phyloP scores from a whole-genome alignment of 2,329 filamentous ascomycete species.

The Thielaviopsis musarum region DNA sequence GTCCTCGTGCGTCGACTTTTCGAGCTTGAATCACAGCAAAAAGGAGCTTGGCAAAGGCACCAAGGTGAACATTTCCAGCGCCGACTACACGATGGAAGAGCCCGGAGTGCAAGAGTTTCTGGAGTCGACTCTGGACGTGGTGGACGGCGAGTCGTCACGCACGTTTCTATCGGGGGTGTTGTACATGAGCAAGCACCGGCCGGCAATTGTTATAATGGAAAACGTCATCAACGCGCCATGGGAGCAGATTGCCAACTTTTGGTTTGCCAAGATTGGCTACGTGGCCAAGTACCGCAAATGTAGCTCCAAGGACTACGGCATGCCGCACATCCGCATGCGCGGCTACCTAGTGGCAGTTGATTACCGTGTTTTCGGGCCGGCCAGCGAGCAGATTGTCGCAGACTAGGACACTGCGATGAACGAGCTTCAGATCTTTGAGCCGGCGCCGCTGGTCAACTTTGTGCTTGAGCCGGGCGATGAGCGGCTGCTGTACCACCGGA shows the following conservation, averaged over 20 bases:
- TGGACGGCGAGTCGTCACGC: constrained; percentile 43
- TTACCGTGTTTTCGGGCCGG: constrained; percentile 18
- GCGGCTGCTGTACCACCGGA: constrained; percentile 32
- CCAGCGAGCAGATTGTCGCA: constrained; percentile 16
- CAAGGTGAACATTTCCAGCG: constrained; percentile 29
- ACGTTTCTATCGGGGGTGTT: constrained; percentile 46
- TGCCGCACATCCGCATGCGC: constrained; percentile 52
- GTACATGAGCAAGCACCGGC: constrained; percentile 38
- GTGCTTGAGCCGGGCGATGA: constrained; percentile 38
- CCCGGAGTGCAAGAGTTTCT: constrained; percentile 23
- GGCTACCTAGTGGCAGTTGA: constrained; percentile 44
- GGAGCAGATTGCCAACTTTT: constrained; percentile 27
- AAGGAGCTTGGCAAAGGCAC: constrained; percentile 25
- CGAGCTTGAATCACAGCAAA: constrained; percentile 37
- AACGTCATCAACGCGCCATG: constrained; percentile 51
- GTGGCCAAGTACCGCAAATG: constrained; percentile 29
- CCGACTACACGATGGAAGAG: constrained; percentile 13
- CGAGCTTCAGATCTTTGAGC: constrained; percentile 32
- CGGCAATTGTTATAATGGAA: constrained; percentile 52
- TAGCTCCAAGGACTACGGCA: constrained; percentile 55
- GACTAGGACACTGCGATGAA: constrained; percentile 28
- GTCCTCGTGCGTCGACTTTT: constrained; percentile 63
- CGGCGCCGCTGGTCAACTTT: constrained; percentile 44
- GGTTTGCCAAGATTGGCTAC: constrained; percentile 36
- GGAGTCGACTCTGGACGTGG: constrained; percentile 34